phyloP scores from a whole-genome alignment of 2,329 filamentous ascomycete species.

The Ophiosphaerella korrae region DNA sequence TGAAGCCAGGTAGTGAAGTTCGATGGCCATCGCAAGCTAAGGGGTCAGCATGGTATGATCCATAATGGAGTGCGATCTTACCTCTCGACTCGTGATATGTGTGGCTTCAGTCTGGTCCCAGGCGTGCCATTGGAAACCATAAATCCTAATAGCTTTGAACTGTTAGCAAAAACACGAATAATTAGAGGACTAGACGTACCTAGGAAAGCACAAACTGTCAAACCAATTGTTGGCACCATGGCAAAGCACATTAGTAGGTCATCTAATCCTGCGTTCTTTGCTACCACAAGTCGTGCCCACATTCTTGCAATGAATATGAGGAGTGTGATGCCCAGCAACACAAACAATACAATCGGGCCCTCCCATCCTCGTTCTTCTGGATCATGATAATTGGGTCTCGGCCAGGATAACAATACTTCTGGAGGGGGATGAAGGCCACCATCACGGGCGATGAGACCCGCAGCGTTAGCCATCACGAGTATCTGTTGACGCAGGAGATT shows the following conservation, averaged over 20 bases:
- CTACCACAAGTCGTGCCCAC: slow-evolving; percentile 53
- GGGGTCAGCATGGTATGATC: slow-evolving; percentile 6
- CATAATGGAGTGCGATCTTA: slow-evolving; percentile 3
- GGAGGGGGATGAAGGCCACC: slow-evolving; percentile 46
- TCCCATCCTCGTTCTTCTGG: slow-evolving; percentile 52
- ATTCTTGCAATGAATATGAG: slow-evolving; percentile 52
- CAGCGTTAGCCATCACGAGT: slow-evolving; percentile 9
- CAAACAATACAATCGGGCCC: slow-evolving; percentile 49
- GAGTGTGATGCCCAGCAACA: slow-evolving; percentile 49
- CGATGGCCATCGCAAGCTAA: slow-evolving; percentile 38
- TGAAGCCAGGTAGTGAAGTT: slow-evolving; percentile 34
- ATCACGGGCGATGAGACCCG: slow-evolving; percentile 23
- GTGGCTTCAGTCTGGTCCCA: slow-evolving; percentile 39
- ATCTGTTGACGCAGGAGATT: background rate
- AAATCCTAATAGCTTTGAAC: slow-evolving; percentile 27
- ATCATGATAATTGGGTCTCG: slow-evolving; percentile 54
- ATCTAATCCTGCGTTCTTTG: slow-evolving; percentile 54
- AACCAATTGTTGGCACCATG: slow-evolving; percentile 46
- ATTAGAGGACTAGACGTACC: slow-evolving; percentile 18
- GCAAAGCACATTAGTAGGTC: slow-evolving; percentile 54
- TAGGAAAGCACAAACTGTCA: slow-evolving; percentile 33
- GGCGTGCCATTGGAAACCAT: slow-evolving; percentile 41
- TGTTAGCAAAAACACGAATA: slow-evolving; percentile 9
- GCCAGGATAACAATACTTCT: slow-evolving; percentile 52
- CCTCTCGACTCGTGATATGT: slow-evolving; percentile 27